Conservation (phyloP, 1,284 basidiomycete species). For the Sporisorium exsertum region DNA sequence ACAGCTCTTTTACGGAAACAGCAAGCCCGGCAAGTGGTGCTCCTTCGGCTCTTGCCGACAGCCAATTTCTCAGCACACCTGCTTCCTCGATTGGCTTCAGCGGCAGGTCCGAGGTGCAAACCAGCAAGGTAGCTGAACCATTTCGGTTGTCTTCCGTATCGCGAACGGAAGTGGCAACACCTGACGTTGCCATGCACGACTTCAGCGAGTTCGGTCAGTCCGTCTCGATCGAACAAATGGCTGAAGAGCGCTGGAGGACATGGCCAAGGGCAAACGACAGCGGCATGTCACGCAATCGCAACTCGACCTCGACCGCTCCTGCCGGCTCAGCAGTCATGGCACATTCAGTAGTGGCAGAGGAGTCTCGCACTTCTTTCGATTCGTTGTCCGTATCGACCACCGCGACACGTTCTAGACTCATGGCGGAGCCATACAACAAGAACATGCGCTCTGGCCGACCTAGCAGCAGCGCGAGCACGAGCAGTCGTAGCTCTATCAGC, state of each 20-base stretch:
- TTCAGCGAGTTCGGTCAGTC: constrained; percentile 46
- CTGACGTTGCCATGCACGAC: constrained; percentile 29
- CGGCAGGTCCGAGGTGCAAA: not conserved
- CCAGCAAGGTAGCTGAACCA: not conserved
- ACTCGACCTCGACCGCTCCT: not conserved
- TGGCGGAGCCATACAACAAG: constrained; percentile 40
- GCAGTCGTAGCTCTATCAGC: constrained; percentile 26
- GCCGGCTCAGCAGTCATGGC: not conserved
- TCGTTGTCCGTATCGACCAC: constrained; percentile 16
- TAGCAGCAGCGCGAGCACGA: constrained; percentile 32
- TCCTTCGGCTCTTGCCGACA: not conserved
- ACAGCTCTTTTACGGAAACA: constrained; percentile 25
- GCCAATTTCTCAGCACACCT: constrained; percentile 3
- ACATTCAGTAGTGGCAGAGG: not conserved
- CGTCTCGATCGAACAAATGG: constrained; percentile 45
- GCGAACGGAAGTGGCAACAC: not conserved
- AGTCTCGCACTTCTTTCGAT: constrained; percentile 12
- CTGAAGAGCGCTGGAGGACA: constrained; percentile 38
- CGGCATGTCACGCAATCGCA: not conserved
- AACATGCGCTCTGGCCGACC: constrained; percentile 28
- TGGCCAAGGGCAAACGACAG: constrained; percentile 27
- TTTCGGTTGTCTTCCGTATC: not conserved
- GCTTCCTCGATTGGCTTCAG: constrained; percentile 26
- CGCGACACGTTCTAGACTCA: constrained; percentile 21
- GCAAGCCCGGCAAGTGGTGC: not conserved